phyloP scores from a whole-genome alignment of 352 stramenopile species.

The Phytopythium aichiense region DNA sequence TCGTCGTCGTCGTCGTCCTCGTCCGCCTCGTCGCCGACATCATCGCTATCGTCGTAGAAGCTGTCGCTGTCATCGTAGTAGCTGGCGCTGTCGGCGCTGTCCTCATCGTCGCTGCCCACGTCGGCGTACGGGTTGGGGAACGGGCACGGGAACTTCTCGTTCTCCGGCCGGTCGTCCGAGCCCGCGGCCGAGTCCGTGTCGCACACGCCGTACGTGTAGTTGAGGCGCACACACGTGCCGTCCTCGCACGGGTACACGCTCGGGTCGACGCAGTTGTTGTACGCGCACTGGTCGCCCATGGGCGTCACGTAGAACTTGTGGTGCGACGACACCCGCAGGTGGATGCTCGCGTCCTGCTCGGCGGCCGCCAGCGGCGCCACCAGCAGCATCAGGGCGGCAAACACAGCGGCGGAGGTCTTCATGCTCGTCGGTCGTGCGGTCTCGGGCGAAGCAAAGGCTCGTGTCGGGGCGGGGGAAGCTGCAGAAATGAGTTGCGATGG shows the following conservation, averaged over 20 bases:
- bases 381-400: neutral
- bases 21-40: conserved; percentile 11
- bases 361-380: conserved; percentile 11
- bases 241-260: conserved; percentile 52
- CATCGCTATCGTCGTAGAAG: conserved; percentile 10
- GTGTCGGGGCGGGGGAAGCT: neutral
- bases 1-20: neutral
- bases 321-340: conserved; percentile 23
- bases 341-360: conserved; percentile 30
- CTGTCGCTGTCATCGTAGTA: conserved; percentile 4
- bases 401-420: neutral
- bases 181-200: conserved; percentile 15
- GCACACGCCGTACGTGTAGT: conserved; percentile 53
- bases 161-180: conserved; percentile 19
- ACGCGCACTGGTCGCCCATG: conserved; percentile 53
- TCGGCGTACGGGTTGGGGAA: conserved; percentile 40
- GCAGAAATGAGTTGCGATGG: neutral
- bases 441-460: no score
- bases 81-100: conserved; percentile 3
- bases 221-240: conserved; percentile 44
- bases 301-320: conserved; percentile 56
- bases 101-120: no score
- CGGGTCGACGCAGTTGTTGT: conserved; percentile 49
- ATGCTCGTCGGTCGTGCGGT: neutral
- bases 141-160: conserved; percentile 29